phyloP scores from a whole-genome alignment of 2,329 filamentous ascomycete species.

The Aspergillus tanneri region DNA sequence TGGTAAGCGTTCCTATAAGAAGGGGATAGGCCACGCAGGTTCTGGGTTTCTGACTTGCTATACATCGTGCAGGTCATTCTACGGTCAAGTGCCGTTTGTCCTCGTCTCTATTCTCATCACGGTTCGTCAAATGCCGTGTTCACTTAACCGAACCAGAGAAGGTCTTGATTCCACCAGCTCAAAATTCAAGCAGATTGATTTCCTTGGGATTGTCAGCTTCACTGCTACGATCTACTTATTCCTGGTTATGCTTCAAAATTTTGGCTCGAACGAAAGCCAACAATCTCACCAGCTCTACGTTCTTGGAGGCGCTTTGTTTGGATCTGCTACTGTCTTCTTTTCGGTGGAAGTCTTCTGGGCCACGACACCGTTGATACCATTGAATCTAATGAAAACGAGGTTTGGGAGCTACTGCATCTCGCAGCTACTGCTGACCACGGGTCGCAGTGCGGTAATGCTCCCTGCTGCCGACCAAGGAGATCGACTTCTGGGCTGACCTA shows the following conservation, averaged over 20 bases:
- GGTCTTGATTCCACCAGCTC: not conserved
- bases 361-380: constrained; percentile 19
- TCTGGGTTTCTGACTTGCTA: not conserved
- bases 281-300: not conserved
- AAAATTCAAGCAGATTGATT: constrained; percentile 13
- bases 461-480: too few species aligned
- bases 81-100: constrained; percentile 58
- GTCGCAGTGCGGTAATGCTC: constrained; percentile 15
- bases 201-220: constrained; percentile 13
- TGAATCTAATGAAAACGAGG: constrained; percentile 9
- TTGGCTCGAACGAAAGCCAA: not conserved
- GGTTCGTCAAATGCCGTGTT: constrained; percentile 6
- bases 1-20: constrained; percentile 52
- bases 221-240: constrained; percentile 6
- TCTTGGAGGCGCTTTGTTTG: not conserved
- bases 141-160: constrained; percentile 1
- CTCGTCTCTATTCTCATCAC: constrained; percentile 50
- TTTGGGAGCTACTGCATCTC: constrained; percentile 15
- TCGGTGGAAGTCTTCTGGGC: constrained; percentile 20
- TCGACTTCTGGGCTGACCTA: too few species aligned
- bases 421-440: constrained; percentile 14
- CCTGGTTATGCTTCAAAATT: constrained; percentile 8
- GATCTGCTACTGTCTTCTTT: constrained; percentile 8
- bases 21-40: too few species aligned
- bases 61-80: constrained; percentile 51